Conservation (phyloP, 306 rosid genomes). For the Arachis hypogaea region DNA sequence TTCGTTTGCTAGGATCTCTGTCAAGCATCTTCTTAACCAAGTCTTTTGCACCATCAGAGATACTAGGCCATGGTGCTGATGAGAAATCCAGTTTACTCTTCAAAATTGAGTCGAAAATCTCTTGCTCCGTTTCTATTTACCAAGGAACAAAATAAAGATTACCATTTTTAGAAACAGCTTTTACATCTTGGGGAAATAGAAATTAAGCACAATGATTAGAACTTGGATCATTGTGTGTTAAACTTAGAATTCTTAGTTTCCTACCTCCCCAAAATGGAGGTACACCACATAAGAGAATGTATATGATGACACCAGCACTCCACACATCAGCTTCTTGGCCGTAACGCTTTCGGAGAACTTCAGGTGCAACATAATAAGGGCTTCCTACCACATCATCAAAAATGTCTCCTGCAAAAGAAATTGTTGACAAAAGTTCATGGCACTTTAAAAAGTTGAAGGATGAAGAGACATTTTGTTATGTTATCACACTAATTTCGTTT, state of each 20-base stretch:
- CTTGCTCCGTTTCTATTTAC: slow-evolving; percentile 65
- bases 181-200: slow-evolving; percentile 5
- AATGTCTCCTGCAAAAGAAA: slow-evolving; percentile 62
- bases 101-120: slow-evolving; percentile 76
- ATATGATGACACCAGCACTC: slow-evolving; percentile 91
- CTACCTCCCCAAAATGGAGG: slow-evolving; percentile 98
- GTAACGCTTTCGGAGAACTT: slow-evolving; percentile 65
- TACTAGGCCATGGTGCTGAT: slow-evolving; percentile 85
- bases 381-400: slow-evolving; percentile 88
- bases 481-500: slow-evolving; percentile 8
- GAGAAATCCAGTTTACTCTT: slow-evolving; percentile 65
- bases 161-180: neutral
- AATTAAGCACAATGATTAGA: neutral
- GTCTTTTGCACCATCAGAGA: slow-evolving; percentile 85
- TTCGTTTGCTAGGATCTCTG: slow-evolving; percentile 73
- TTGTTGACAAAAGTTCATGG: slow-evolving; percentile 30
- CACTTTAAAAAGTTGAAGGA: neutral
- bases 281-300: slow-evolving; percentile 89
- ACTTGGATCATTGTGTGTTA: neutral
- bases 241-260: slow-evolving; percentile 33
- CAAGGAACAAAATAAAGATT: slow-evolving; percentile 9
- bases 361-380: slow-evolving; percentile 94
- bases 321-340: slow-evolving; percentile 93
- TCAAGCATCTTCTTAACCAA: slow-evolving; percentile 76
- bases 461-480: neutral